Evolutionary conservation across 805 yeast species (phyloP).

Genomic region (Candida boidinii): DNA sequence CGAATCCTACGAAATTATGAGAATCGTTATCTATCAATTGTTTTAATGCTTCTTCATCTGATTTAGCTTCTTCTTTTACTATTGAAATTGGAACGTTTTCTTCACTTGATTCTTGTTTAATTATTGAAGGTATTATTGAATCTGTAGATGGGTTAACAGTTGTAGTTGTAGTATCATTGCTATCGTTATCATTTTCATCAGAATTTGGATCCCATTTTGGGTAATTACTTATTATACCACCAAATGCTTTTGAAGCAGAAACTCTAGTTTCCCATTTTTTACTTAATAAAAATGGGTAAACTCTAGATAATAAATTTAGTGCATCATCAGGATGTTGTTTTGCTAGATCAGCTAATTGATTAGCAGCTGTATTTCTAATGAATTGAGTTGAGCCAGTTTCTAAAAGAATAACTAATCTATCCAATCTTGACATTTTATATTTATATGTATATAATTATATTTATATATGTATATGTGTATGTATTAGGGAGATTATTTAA

Average conservation of each 20-base stretch:
- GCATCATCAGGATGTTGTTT: slow-evolving; percentile 93
- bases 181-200: slow-evolving; percentile 13
- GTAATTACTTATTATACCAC: slow-evolving; percentile 80
- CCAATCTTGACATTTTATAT: slow-evolving; percentile 24
- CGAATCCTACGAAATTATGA: slow-evolving; percentile 35
- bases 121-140: too few species aligned
- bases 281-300: slow-evolving; percentile 79
- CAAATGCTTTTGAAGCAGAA: slow-evolving; percentile 90
- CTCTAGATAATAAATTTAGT: slow-evolving; percentile 72
- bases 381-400: slow-evolving; percentile 95
- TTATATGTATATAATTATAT: too few species aligned
- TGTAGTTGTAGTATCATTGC: slow-evolving; percentile 6
- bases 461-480: background rate
- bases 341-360: slow-evolving; percentile 90
- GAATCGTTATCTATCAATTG: slow-evolving; percentile 15
- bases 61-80: slow-evolving; percentile 16
- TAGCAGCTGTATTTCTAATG: slow-evolving; percentile 94
- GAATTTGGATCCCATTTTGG: slow-evolving; percentile 77
- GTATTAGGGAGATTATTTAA: background rate
- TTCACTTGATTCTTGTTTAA: slow-evolving; percentile 16
- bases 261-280: slow-evolving; percentile 94
- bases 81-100: slow-evolving; percentile 14
- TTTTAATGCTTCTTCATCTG: slow-evolving; percentile 9
- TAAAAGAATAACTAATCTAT: slow-evolving; percentile 34
- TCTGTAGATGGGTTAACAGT: slow-evolving; percentile 6